Base-by-base conservation (phyloP, 495 filamentous ascomycete species). In the Niebla homalea region DNA sequence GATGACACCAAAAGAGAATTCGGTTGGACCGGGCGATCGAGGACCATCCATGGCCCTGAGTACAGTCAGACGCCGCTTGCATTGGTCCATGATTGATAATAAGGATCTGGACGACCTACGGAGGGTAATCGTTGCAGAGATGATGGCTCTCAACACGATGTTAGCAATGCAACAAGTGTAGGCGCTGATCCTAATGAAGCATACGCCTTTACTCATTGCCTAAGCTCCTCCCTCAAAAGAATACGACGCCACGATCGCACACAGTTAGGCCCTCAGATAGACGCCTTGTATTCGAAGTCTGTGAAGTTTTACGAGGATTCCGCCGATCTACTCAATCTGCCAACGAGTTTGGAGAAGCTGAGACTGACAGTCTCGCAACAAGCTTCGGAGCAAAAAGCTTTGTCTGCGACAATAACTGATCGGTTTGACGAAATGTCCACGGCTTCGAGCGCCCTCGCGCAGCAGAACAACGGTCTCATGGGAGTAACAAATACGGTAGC, bases 111-210 rank as follows among this genome's bases (percentile, higher is more conserved):
- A 57, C 26, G 54, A 38, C 20, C 18, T 57, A 18, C 21, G 54
- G 4, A 49, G n/a, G 36, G 46, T 46, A 3, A 41, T 57, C 20
- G 16, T 56, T 20, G 49, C 53, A 12, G 51, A 48, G 36, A 57
- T 54, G 50, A 16, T 49, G 19, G 44, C 54, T 14, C 55, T 57
- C 20, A 57, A 55, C 52, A 55, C 50, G 43, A 43, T 57, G n/a
- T 39, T 55, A 1, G 43, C 52, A 22, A 44, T 54, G 46, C 54
- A 55, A 25, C 48, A 32, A 39, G 26, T 43, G 46, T 29, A 35
- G 19, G 32, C 26, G 10, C 21, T 40, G 10, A 3, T 18, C 22
- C 19, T 3, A 26, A 12, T 14, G 8, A 22, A 1, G 16, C 15
- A 22, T 7, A 22, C 15, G 16, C 10, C 39, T 19, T n/a, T 8